Evolutionary conservation across 305 asterid species (phyloP).

Genomic region (Caryopteris hybrid): DNA sequence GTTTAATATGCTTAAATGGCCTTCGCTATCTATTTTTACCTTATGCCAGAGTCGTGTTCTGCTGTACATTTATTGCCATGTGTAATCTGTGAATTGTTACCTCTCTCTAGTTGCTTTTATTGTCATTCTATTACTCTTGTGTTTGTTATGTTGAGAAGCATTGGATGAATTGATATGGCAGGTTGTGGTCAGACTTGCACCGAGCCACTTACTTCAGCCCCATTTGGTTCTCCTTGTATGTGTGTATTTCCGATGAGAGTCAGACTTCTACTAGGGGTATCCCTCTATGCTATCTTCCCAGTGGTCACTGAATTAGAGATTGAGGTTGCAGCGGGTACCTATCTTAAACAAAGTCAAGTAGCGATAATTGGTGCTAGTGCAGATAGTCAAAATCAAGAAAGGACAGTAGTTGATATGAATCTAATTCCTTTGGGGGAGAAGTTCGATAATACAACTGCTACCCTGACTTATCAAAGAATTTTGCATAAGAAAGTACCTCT

Average conservation of each 20-base stretch:
- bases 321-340: slow-evolving; percentile 92
- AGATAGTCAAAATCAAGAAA: slow-evolving; percentile 76
- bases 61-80: not conserved
- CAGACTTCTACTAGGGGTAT: slow-evolving; percentile 76
- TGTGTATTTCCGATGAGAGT: slow-evolving; percentile 97
- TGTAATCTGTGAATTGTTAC: slow-evolving; percentile 3
- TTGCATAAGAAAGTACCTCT: slow-evolving; percentile 79
- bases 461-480: slow-evolving; percentile 78
- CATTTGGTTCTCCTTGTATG: slow-evolving; percentile 82
- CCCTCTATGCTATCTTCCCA: slow-evolving; percentile 77
- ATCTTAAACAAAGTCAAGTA: slow-evolving; percentile 88
- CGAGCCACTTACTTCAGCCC: slow-evolving; percentile 82
- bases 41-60: not conserved
- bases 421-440: slow-evolving; percentile 94
- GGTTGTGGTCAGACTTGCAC: slow-evolving; percentile 86
- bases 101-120: not conserved
- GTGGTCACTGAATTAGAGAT: slow-evolving; percentile 76
- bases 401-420: slow-evolving; percentile 76
- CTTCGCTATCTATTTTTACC: too few species aligned
- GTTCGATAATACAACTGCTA: slow-evolving; percentile 93
- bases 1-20: too few species aligned
- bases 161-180: slow-evolving; percentile 31
- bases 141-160: not conserved
- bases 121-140: not conserved
- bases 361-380: slow-evolving; percentile 87